Evolutionary conservation across 352 stramenopile genomes (phyloP).

Genomic region (Thalassiosira hispida): DNA sequence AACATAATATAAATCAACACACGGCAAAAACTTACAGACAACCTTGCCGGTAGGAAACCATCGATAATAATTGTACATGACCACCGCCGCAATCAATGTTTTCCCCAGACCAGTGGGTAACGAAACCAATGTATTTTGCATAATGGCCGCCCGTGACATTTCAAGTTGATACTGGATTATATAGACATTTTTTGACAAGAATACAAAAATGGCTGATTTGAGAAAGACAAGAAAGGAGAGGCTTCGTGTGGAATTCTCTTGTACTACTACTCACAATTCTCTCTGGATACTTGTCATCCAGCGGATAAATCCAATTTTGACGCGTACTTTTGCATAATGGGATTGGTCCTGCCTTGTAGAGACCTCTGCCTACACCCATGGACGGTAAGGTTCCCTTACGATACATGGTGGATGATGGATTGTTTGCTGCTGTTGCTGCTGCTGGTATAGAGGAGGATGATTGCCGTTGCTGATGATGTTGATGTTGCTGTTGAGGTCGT

Average conservation of each 20-base stretch:
- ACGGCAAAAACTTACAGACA: constrained; percentile 46
- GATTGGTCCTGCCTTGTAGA: constrained; percentile 58
- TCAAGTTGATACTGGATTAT: constrained; percentile 92
- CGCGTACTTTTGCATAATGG: constrained; percentile 45
- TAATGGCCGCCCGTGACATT: constrained; percentile 92
- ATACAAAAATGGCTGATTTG: background rate
- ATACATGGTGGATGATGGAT: background rate
- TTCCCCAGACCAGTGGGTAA: constrained; percentile 99
- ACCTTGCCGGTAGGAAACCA: constrained; percentile 92
- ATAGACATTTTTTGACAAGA: background rate
- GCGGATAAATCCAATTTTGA: constrained; percentile 78
- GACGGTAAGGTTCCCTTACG: too few relatives aligned
- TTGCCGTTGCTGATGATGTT: constrained; percentile 14
- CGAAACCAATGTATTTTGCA: constrained; percentile 98
- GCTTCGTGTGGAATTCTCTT: background rate
- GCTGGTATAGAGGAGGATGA: background rate
- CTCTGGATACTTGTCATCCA: constrained; percentile 66
- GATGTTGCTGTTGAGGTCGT: background rate
- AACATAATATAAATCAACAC: background rate
- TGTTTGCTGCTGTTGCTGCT: constrained; percentile 7
- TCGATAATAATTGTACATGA: constrained; percentile 99
- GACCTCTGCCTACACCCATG: background rate
- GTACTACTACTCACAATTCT: constrained; percentile 39
- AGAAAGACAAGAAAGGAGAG: background rate
- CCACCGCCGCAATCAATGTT: constrained; percentile 98